Evolutionary conservation across 805 yeast species (phyloP).

Genomic region (Lipomyces kockii): DNA sequence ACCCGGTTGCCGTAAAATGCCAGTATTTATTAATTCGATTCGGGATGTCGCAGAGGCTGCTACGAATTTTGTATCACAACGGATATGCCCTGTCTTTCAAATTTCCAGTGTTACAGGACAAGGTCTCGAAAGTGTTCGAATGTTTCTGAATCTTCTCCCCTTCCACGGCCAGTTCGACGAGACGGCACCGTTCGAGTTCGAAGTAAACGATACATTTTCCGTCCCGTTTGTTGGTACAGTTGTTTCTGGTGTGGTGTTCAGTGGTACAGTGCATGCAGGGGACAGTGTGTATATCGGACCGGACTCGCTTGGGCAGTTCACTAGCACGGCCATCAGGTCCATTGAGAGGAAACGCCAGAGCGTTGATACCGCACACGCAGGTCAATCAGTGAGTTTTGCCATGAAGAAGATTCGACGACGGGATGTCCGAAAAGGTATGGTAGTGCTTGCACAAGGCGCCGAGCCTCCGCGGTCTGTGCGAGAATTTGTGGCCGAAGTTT

Average conservation of each 20-base stretch:
- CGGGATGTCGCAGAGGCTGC: constrained; percentile 34
- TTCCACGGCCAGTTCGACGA: constrained; percentile 32
- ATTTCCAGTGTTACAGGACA: constrained; percentile 36
- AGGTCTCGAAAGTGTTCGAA: constrained; percentile 34
- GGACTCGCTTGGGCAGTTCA: constrained; percentile 36
- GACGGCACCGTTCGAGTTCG: constrained; percentile 31
- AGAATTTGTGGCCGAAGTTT: constrained; percentile 36
- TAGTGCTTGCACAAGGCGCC: constrained; percentile 21
- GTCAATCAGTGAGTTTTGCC: constrained; percentile 36
- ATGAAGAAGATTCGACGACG: constrained; percentile 30
- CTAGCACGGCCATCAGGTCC: constrained; percentile 26
- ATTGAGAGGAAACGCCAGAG: constrained; percentile 37
- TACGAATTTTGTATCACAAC: constrained; percentile 32
- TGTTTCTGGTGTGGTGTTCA: constrained; percentile 33
- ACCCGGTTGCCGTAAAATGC: constrained; percentile 36
- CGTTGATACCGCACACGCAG: constrained; percentile 35
- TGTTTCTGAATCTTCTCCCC: constrained; percentile 33
- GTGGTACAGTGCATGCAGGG: constrained; percentile 32
- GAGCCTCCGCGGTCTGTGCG: constrained; percentile 29
- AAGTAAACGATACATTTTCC: constrained; percentile 36
- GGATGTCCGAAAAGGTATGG: constrained; percentile 38
- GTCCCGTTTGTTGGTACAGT: constrained; percentile 39
- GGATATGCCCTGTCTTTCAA: constrained; percentile 36
- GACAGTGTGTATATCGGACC: constrained; percentile 36
- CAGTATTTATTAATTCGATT: constrained; percentile 25